Evolutionary conservation across 768 basidiomycete species (phyloP).

Genomic region (Trametes villosa): DNA sequence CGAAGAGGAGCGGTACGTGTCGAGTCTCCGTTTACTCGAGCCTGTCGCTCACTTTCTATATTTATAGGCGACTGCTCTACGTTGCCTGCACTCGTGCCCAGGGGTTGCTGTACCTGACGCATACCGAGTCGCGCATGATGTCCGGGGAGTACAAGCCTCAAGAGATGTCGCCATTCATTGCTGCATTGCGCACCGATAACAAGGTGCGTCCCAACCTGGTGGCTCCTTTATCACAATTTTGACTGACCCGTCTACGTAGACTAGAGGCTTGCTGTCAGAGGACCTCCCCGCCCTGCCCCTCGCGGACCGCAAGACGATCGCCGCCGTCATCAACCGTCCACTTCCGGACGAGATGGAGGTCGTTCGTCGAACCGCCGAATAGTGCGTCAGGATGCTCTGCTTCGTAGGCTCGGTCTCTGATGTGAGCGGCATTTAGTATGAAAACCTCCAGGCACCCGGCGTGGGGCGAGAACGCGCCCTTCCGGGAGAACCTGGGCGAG

Average conservation of each 20-base stretch:
- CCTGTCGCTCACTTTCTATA: neutral
- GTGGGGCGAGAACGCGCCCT: conserved; percentile 14
- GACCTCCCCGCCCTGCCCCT: conserved; percentile 47
- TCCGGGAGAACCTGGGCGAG: conserved; percentile 8
- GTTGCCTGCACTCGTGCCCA: conserved; percentile 91
- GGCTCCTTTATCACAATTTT: conserved; percentile 11
- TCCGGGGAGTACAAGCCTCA: conserved; percentile 58
- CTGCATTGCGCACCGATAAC: conserved; percentile 44
- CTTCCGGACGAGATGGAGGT: conserved; percentile 51
- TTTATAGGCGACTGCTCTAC: conserved; percentile 74
- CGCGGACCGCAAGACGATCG: conserved; percentile 52
- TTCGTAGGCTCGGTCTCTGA: neutral
- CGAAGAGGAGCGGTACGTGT: conserved; percentile 78
- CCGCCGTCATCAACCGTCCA: conserved; percentile 55
- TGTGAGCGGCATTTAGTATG: neutral
- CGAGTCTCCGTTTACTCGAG: neutral
- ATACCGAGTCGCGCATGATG: conserved; percentile 52
- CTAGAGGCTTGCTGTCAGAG: conserved; percentile 46
- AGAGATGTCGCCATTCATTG: conserved; percentile 62
- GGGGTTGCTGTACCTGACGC: conserved; percentile 62
- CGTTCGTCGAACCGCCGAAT: conserved; percentile 44
- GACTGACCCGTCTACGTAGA: neutral
- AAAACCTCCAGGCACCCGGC: conserved; percentile 10
- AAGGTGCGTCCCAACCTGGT: conserved; percentile 43
- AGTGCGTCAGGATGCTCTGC: conserved; percentile 44